Conservation (phyloP, 129 eudicot genomes). For the Flaveria bidentis region DNA sequence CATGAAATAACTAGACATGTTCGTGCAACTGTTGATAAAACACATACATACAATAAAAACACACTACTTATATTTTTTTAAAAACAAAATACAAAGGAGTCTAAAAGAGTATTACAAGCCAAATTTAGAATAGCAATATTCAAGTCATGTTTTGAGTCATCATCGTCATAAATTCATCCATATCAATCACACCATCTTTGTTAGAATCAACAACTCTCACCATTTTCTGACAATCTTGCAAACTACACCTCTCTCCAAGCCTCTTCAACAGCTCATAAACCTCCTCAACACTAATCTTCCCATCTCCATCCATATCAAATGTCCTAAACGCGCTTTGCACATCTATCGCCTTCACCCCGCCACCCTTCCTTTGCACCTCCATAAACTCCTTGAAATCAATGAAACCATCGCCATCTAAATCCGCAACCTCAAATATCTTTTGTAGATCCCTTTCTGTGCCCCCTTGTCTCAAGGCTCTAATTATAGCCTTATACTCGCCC, state of each 20-base stretch:
- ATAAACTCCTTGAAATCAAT: conserved; percentile 81
- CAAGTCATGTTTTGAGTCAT: conserved; percentile 59
- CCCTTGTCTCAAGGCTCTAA: conserved; percentile 61
- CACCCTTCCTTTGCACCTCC: conserved; percentile 78
- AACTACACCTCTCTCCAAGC: conserved; percentile 73
- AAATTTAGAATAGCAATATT: neutral
- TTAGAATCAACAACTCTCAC: conserved; percentile 77
- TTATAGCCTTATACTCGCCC: conserved; percentile 66
- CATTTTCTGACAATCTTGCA: conserved; percentile 75
- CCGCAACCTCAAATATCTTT: conserved; percentile 87
- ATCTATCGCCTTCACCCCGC: conserved; percentile 64
- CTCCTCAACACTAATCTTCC: conserved; percentile 75
- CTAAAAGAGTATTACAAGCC: conserved; percentile 1
- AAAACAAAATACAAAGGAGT: neutral
- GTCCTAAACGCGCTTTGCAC: conserved; percentile 65
- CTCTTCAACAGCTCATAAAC: conserved; percentile 60
- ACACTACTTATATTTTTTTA: neutral
- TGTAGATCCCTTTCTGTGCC: conserved; percentile 53
- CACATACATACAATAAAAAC: neutral
- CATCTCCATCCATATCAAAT: conserved; percentile 78
- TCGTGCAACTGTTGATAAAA: neutral
- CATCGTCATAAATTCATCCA: conserved; percentile 82
- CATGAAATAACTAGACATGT: neutral
- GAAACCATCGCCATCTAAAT: conserved; percentile 71
- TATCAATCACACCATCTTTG: conserved; percentile 75